These are phyloP conservation scores for Scheffersomyces lignicola DNA, from an alignment of 1,139 yeast species.

Conservation along the genomic window DNA sequence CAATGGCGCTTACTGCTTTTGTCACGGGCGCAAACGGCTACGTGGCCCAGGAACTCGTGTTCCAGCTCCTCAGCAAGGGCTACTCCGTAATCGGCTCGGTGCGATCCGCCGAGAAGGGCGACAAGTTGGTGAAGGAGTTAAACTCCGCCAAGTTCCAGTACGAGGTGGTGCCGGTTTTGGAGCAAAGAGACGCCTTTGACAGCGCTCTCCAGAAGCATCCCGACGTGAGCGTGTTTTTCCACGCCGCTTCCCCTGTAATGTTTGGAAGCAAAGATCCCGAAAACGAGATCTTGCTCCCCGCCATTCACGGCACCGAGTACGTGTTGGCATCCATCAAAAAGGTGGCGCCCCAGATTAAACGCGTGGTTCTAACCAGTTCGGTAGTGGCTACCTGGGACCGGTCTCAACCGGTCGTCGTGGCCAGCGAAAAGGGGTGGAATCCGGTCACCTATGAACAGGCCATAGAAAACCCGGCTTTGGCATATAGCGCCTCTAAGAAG, in stretches of 20 bases:
- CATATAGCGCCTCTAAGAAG: constrained; percentile 51
- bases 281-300: constrained; percentile 33
- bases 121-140: constrained; percentile 33
- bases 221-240: constrained; percentile 54
- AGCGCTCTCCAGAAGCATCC: constrained; percentile 47
- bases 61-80: constrained; percentile 31
- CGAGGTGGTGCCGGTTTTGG: constrained; percentile 54
- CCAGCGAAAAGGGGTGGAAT: constrained; percentile 33
- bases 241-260: constrained; percentile 38
- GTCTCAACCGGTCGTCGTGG: constrained; percentile 10
- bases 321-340: constrained; percentile 22
- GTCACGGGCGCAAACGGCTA: constrained; percentile 42
- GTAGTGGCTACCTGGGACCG: constrained; percentile 21
- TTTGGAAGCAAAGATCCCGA: constrained; percentile 5
- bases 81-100: constrained; percentile 62
- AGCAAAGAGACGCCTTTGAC: constrained; percentile 53
- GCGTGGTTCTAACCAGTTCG: constrained; percentile 30
- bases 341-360: constrained; percentile 24
- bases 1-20: constrained; percentile 20
- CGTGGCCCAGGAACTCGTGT: constrained; percentile 36
- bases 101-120: constrained; percentile 54
- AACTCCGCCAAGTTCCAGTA: constrained; percentile 34
- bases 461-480: constrained; percentile 24
- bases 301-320: constrained; percentile 32
- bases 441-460: constrained; percentile 28